phyloP scores from a whole-genome alignment of 257 asterid species.

The Solanum clarkiae region DNA sequence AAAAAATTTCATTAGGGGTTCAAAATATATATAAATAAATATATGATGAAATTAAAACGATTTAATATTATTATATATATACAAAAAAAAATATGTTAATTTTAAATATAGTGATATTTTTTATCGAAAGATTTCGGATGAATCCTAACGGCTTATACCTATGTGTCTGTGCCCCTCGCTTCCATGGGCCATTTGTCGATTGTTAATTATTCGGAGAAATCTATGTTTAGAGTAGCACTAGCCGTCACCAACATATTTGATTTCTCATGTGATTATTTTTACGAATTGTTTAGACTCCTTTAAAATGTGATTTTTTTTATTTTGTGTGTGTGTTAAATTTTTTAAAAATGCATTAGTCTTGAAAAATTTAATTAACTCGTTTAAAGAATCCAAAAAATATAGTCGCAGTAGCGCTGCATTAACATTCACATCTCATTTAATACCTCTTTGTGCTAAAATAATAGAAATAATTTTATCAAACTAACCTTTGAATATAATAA shows the following conservation, averaged over 20 bases:
- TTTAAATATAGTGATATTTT: no score
- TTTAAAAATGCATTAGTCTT: background rate
- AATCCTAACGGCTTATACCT: no score
- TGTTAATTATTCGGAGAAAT: background rate
- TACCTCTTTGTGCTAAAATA: no score
- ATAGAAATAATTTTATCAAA: no score
- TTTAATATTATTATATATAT: no score
- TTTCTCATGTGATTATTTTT: background rate
- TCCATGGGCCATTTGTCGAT: background rate
- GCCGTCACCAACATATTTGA: background rate
- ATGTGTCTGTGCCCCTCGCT: background rate
- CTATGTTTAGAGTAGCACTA: background rate
- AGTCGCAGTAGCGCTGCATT: background rate
- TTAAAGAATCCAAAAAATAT: background rate
- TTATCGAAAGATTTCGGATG: no score
- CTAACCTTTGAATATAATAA: no score
- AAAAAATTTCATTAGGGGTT: background rate
- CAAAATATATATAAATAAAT: background rate
- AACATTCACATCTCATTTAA: no score
- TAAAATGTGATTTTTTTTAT: background rate
- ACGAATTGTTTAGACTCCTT: background rate
- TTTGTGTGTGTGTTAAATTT: background rate
- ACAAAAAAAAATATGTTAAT: no score
- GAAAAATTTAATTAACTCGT: background rate
- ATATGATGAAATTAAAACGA: background rate